Base-by-base conservation (phyloP, 495 filamentous ascomycete species). In the Mytilinidion resinicola region DNA sequence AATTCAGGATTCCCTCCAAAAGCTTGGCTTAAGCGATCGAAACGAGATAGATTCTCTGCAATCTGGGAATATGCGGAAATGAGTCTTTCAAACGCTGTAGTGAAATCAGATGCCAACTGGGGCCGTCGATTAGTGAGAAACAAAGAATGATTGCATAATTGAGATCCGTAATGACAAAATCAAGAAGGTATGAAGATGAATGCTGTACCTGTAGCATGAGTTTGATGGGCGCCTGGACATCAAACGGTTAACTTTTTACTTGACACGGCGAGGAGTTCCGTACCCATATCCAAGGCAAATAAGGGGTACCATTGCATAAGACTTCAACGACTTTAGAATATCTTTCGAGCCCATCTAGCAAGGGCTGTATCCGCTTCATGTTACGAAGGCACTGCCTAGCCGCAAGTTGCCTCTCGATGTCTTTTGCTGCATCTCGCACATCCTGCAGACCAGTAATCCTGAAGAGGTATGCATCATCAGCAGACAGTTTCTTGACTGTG, bases 21-120 rank as follows among this genome's bases (percentile, higher is more conserved):
- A 9, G 72, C 59, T 0, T 52, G 1, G 2, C 59, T 61, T 0
- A 77, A 56, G 2, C 67, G 55, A 25, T 73, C 54, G 58, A 78
- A 76, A 7, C 76, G 63, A 4, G 65, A 57, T 12, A 78, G 67
- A 15, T 68, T 55, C 10, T 72, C 69, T 2, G 69, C 73, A 25
- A 78, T 77, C 17, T 64, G 68, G 0, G 63, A 57, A 48, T 78
- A 78, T 7, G 66, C 74, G 15, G 67, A 63, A 25, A 78, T 72
- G 34, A 77, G 69, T 30, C 59, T 67, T 21, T 78, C 73, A 41
- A 76, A 74, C 12, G 69, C 73, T 52, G 69, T 62, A 0, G 65
- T 60, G 41, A 69, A 72, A 17, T 73, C 75, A 5, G 62, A 62
- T 0, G 74, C 44, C 19, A 63, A 42, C 61, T 56, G 41, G 37